phyloP scores from a whole-genome alignment of 169 alveolate genomes.

The Plasmodium gonderi region DNA sequence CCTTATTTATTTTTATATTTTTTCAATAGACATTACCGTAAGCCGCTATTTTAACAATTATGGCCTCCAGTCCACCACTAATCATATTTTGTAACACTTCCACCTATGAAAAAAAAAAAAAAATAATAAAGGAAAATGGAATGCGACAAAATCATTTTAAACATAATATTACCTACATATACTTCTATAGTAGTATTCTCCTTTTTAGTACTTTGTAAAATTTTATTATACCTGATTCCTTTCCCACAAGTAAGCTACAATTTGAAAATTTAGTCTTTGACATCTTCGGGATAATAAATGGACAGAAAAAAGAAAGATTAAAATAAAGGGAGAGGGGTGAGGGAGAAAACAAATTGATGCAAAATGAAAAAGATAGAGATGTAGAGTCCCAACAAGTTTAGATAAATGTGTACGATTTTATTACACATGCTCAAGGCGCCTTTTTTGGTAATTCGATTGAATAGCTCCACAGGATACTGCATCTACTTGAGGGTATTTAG shows the following conservation, averaged over 20 bases:
- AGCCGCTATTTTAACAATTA: constrained; percentile 91
- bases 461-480: constrained; percentile 94
- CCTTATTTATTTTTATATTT: not conserved
- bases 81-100: constrained; percentile 93
- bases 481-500: constrained; percentile 40
- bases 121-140: constrained; percentile 79
- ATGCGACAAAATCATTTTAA: constrained; percentile 1
- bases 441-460: constrained; percentile 95
- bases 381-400: not conserved
- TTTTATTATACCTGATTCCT: constrained; percentile 75
- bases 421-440: constrained; percentile 96
- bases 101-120: constrained; percentile 90
- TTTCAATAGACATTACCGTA: constrained; percentile 75
- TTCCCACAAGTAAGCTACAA: constrained; percentile 82
- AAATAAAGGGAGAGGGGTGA: not conserved
- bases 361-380: not conserved
- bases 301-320: not conserved
- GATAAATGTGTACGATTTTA: constrained; percentile 51
- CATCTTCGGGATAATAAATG: not conserved
- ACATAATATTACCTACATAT: not conserved
- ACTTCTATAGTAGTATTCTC: constrained; percentile 22
- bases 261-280: constrained; percentile 73
- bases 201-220: not conserved
- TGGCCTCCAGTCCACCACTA: constrained; percentile 90
- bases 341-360: not conserved